Base-by-base conservation (phyloP, 2,329 filamentous ascomycete genomes). In the Ustulina deusta region DNA sequence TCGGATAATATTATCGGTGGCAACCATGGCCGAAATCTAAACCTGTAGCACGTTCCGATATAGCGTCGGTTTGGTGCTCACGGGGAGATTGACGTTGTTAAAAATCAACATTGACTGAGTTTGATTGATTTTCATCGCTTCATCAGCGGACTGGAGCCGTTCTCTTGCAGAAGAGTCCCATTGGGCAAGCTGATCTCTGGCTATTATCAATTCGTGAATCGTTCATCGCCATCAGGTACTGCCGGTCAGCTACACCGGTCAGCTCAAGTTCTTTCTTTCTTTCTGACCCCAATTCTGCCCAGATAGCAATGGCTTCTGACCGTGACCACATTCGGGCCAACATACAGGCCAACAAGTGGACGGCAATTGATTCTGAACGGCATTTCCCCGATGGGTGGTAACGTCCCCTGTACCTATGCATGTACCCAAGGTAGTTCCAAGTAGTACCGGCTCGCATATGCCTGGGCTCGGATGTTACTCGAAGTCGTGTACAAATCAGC, bases 141-240 rank as follows among this genome's bases (percentile, higher is more conserved):
- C 36, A 38, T 66, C 58, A 1, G 63, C 63, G 1, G 51, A 27
- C 15, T 38, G 51, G 20, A 66, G 25, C 63, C 63, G 62, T 7
- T 58, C 49, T 7, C 63, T 34, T 10, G 57, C 63, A 10, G n/a
- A 32, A 1, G 51, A 17, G 15, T 66, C 63, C 63, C 63, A 66
- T 5, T 48, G 7, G 4, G 25, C 40, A 11, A 61, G 58, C 2
- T 58, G 42, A 17, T 57, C 63, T 15, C 44, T 25, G 11, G 20
- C 27, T 22, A 48, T 48, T n/a, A 48, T 46, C 42, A 22, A 46
- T 46, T 22, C 42, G 17, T 22, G 44, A 25, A 13, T 48, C 20
- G 20, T 48, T 48, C 22, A 15, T 9, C 22, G 44, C 44, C 20
- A 48, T 20, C 42, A 20, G 44, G 9, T 48, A 48, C 15, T 27